A percentile compares a stretch with the other conserved stretches of the same genome.
Conservation (phyloP, 768 basidiomycete genomes). For the Suillus paluster region DNA sequence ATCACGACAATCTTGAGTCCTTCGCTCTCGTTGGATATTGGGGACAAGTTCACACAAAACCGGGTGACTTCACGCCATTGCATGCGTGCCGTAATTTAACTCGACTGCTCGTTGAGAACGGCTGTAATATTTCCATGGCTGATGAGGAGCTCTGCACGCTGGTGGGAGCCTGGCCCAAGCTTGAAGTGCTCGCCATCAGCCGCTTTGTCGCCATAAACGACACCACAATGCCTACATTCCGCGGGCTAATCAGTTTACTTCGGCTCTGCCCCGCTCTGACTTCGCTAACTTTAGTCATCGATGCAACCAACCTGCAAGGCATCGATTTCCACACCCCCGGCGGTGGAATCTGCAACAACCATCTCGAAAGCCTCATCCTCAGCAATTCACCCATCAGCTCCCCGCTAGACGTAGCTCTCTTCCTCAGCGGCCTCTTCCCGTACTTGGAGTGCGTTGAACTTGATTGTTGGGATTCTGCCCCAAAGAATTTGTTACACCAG, state of each 20-base stretch:
- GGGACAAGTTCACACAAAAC: background rate
- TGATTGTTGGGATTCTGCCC: slow-evolving; percentile 28
- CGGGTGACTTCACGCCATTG: background rate
- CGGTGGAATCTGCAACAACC: background rate
- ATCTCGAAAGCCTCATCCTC: slow-evolving; percentile 14
- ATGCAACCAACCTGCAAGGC: slow-evolving; percentile 7
- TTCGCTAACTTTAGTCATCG: slow-evolving; percentile 25
- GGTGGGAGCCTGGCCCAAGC: slow-evolving; percentile 22
- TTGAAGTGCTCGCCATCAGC: slow-evolving; percentile 25
- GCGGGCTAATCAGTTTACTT: slow-evolving; percentile 16
- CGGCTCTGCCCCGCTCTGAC: slow-evolving; percentile 18
- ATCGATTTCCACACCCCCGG: background rate
- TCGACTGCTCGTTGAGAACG: slow-evolving; percentile 19
- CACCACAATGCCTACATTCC: slow-evolving; percentile 24
- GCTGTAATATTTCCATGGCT: slow-evolving; percentile 15
- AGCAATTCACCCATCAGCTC: slow-evolving; percentile 25
- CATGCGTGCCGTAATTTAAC: background rate
- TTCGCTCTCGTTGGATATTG: background rate
- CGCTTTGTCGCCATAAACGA: slow-evolving; percentile 20
- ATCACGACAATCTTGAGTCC: background rate
- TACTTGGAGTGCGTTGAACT: slow-evolving; percentile 21
- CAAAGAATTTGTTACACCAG: slow-evolving; percentile 16
- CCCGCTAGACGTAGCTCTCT: slow-evolving; percentile 16
- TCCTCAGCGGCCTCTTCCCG: slow-evolving; percentile 22
- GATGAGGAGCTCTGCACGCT: slow-evolving; percentile 21